Percentiles rank a stretch among this genome's conserved stretches.
Evolutionary conservation across 164 flowering plant genomes (phyloP).

Genomic region (Kingdonia uniflora): DNA sequence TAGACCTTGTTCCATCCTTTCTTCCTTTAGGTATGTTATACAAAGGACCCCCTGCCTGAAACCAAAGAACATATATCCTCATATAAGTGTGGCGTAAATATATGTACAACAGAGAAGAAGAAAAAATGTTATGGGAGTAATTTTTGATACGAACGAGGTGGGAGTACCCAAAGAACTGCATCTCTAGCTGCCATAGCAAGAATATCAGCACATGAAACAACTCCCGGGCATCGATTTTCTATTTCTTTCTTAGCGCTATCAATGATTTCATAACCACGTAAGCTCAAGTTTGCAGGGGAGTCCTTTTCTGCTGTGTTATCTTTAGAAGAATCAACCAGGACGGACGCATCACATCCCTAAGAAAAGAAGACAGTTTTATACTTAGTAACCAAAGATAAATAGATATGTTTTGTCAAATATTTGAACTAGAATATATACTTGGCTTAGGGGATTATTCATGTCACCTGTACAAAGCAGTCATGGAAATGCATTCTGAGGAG

Average conservation of each 20-base stretch:
- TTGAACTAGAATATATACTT: not conserved
- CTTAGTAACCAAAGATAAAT: not conserved
- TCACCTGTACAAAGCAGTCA: conserved; percentile 71
- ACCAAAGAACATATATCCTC: not conserved
- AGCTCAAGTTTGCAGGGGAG: conserved; percentile 73
- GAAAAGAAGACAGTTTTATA: not conserved
- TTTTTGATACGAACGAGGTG: conserved; percentile 2
- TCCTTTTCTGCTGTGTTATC: conserved; percentile 77
- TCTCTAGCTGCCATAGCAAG: conserved; percentile 86
- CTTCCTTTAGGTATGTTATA: conserved; percentile 79
- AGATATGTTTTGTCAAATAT: not conserved
- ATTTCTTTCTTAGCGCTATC: conserved; percentile 50
- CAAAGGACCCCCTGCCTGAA: conserved; percentile 15
- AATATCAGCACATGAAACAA: conserved; percentile 86
- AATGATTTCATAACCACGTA: conserved; percentile 68
- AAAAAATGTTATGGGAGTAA: not conserved
- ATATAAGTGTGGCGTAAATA: not conserved
- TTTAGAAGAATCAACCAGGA: conserved; percentile 67
- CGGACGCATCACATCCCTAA: conserved; percentile 91
- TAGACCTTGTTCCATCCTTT: conserved; percentile 75
- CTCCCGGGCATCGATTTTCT: conserved; percentile 67
- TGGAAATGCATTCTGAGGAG: conserved; percentile 91
- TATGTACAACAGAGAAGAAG: not conserved
- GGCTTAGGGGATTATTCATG: not conserved
- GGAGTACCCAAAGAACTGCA: conserved; percentile 55